Base-by-base conservation (phyloP, 306 rosid genomes). In the Corylus americana region DNA sequence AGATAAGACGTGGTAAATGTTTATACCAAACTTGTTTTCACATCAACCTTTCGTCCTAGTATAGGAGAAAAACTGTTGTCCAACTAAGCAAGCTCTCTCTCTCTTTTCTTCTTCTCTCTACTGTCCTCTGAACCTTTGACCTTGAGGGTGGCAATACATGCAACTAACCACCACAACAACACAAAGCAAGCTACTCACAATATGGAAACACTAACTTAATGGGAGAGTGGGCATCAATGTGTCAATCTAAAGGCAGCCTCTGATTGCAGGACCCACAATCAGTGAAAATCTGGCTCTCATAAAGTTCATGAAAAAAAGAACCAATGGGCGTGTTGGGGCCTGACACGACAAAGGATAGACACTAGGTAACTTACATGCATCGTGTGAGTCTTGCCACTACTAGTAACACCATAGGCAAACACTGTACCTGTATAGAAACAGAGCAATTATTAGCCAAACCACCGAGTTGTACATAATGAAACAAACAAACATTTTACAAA, bases 371-470 rank as follows among this genome's bases (percentile, higher is more conserved):
- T 90, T 86, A 92, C 97, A 82, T 92, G 96, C 97, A 92, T 92
- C 67, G 97, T 92, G 84, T 92, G 97, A 25, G 97, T 92, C 91
- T 92, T 92, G 68, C 97, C 97, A 79, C 97, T 93, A 79, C 96
- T 91, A 10, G 97, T 93, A 84, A 91, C 97, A 50, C 97, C 97
- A 83, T 93, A 93, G 66, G 96, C 97, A 83, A 93, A 93, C 25
- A 92, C 97, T 54, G 97, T 92, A 77, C 97, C 97, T 92, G 90
- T 82, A 88, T 51, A 84, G 5, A 80, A 57, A 70, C 53, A 77
- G 51, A 80, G 12, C 70, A 70, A 78, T 13, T 27, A 16, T 82
- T 35, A 88, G 74, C 64, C 76, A 66, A 42, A 72, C 7, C 78
- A 57, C 57, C 71, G 22, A 20, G 48, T 71, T 45, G 20, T 63